Evolutionary conservation across 345 rosid species (phyloP).

Genomic region (Populus tremula): DNA sequence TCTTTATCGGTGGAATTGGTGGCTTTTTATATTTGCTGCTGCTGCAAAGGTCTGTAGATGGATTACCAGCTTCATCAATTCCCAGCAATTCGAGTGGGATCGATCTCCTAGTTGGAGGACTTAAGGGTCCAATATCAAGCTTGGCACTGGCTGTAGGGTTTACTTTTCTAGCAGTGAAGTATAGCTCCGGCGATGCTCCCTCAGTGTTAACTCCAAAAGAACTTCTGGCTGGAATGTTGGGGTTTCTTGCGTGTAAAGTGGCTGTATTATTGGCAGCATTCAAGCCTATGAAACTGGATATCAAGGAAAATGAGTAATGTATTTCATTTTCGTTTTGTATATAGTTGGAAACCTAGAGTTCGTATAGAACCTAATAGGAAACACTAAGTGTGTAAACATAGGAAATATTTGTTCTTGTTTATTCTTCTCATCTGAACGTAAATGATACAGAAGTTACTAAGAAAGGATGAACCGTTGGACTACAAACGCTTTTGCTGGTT

Average conservation of each 20-base stretch:
- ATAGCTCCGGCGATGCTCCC: conserved; percentile 33
- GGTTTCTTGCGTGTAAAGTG: conserved; percentile 79
- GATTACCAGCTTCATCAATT: conserved; percentile 42
- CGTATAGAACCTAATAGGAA: background rate
- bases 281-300: conserved; percentile 44
- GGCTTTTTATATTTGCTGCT: conserved; percentile 69
- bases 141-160: conserved; percentile 50
- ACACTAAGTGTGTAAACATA: background rate
- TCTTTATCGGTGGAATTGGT: conserved; percentile 61
- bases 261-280: conserved; percentile 81
- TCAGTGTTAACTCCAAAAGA: conserved; percentile 51
- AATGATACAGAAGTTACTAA: too few species aligned
- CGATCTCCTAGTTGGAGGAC: conserved; percentile 13
- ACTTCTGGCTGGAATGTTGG: conserved; percentile 69
- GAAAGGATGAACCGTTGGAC: background rate
- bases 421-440: background rate
- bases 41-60: conserved; percentile 75
- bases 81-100: conserved; percentile 32
- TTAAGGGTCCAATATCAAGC: conserved; percentile 44
- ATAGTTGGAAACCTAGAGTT: background rate
- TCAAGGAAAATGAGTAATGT: conserved; percentile 33
- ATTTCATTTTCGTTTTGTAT: background rate
- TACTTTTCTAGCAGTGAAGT: conserved; percentile 40
- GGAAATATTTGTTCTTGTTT: background rate
- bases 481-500: background rate